phyloP scores from a whole-genome alignment of 176 grass and related monocot species.

The sorghum (Sorghum bicolor) region DNA sequence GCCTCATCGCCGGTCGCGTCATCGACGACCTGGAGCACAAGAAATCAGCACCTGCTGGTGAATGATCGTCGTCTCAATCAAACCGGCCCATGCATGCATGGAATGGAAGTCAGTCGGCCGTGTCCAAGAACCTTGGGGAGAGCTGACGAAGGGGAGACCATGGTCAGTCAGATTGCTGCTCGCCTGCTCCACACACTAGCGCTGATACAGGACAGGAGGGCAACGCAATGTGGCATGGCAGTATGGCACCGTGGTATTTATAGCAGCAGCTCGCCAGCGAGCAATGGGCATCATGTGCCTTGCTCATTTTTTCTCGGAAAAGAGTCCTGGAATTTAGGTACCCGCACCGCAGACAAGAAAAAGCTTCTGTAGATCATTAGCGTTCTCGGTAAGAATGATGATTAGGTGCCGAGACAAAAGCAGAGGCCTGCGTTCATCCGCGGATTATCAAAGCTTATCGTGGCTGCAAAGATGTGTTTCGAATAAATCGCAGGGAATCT shows the following conservation, averaged over 20 bases:
- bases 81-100: neutral
- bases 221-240: neutral
- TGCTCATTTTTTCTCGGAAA: slow-evolving; percentile 11
- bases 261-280: neutral
- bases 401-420: slow-evolving; percentile 50
- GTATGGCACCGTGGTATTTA: slow-evolving; percentile 9
- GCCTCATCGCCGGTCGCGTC: slow-evolving; percentile 7
- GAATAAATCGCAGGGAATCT: slow-evolving; percentile 26
- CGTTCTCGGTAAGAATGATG: slow-evolving; percentile 8
- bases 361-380: neutral
- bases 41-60: neutral
- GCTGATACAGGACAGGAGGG: neutral
- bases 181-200: neutral
- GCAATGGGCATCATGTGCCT: neutral
- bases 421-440: slow-evolving; percentile 32
- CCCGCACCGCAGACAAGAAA: slow-evolving; percentile 10
- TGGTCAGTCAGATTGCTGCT: neutral
- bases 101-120: neutral
- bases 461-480: neutral
- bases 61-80: neutral
- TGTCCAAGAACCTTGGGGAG: slow-evolving; percentile 44
- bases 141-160: slow-evolving; percentile 43
- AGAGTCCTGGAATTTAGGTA: slow-evolving; percentile 19
- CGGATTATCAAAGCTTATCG: slow-evolving; percentile 29
- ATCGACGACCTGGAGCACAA: slow-evolving; percentile 33